Evolutionary conservation across 805 yeast species (phyloP).

Genomic region (Schwanniomyces sp.): DNA sequence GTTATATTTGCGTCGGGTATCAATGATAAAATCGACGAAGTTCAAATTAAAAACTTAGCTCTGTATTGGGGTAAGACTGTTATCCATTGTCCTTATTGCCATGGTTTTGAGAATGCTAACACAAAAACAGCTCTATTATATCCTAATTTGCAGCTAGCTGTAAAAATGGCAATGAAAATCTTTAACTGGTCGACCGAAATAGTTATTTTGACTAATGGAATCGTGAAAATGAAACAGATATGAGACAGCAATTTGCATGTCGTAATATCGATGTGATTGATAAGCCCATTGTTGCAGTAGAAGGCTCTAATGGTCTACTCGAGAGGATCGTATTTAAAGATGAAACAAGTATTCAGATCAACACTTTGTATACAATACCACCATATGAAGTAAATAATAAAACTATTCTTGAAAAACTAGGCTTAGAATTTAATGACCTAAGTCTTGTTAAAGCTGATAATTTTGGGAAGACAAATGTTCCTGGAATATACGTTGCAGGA

Average conservation of each 20-base stretch:
- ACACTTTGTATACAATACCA: conserved; percentile 2
- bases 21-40: conserved; percentile 7
- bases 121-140: conserved; percentile 7
- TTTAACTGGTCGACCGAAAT: conserved; percentile 11
- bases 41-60: conserved; percentile 6
- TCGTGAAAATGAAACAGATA: not conserved
- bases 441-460: conserved; percentile 4
- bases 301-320: conserved; percentile 1
- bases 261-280: conserved; percentile 1
- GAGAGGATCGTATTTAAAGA: conserved; percentile 2
- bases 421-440: conserved; percentile 1
- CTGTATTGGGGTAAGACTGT: conserved; percentile 14
- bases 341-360: not conserved
- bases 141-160: not conserved
- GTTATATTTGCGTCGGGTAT: conserved; percentile 12
- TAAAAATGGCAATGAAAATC: conserved; percentile 5
- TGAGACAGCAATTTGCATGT: not conserved
- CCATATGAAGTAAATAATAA: conserved; percentile 3
- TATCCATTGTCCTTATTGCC: conserved; percentile 12
- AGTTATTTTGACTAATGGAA: conserved; percentile 5
- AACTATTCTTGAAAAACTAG: conserved; percentile 1
- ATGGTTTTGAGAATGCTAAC: conserved; percentile 11
- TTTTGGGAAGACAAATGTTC: conserved; percentile 6
- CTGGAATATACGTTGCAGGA: conserved; percentile 7
- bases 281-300: not conserved